Conservation (phyloP, 352 stramenopile species). For the Globisporangium orthogonon region DNA sequence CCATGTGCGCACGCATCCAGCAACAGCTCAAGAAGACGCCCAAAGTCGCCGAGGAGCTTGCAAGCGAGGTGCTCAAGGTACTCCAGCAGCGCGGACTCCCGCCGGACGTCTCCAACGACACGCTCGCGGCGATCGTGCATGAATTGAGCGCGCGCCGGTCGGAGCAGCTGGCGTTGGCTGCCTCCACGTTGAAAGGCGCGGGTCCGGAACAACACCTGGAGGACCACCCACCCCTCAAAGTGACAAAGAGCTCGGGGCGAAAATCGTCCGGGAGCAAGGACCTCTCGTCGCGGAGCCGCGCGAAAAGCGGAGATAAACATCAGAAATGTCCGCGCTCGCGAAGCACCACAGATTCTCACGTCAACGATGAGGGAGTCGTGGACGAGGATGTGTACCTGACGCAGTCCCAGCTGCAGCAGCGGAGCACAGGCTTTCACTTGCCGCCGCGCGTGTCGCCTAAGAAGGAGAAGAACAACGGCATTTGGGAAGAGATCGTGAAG, state of each 20-base stretch:
- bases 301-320: conserved; percentile 6
- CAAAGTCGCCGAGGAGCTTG: conserved; percentile 56
- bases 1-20: conserved; percentile 68
- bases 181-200: conserved; percentile 1
- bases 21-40: conserved; percentile 61
- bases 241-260: conserved; percentile 13
- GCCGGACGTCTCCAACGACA: conserved; percentile 30
- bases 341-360: neutral
- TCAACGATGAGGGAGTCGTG: neutral
- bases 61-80: conserved; percentile 41
- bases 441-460: conserved; percentile 58
- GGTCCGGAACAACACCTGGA: neutral
- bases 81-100: conserved; percentile 37
- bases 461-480: conserved; percentile 71
- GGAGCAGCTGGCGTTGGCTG: conserved; percentile 25
- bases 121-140: conserved; percentile 31
- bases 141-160: conserved; percentile 30
- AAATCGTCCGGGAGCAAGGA: conserved; percentile 20
- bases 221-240: neutral
- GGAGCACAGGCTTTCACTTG: conserved; percentile 55
- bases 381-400: conserved; percentile 64
- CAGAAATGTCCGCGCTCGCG: conserved; percentile 1
- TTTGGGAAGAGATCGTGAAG: conserved; percentile 84
- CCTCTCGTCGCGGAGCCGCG: conserved; percentile 8
- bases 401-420: conserved; percentile 63